A percentile compares a stretch with the other conserved stretches of the same genome.
Conservation (phyloP, 306 rosid genomes). For the Vigna angularis region DNA sequence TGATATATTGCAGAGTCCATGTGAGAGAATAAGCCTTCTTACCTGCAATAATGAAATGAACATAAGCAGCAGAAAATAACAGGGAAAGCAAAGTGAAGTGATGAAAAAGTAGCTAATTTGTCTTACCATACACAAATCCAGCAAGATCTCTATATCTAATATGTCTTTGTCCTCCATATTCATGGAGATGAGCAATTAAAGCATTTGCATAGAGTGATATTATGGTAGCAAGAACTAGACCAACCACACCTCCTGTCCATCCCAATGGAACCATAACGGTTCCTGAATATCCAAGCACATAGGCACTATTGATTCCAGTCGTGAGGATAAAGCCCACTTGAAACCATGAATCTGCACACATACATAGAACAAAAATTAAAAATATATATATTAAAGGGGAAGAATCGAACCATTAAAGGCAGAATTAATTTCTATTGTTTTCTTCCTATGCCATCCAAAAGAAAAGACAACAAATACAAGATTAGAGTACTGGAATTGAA, state of each 20-base stretch:
- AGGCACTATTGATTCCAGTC: constrained; percentile 96
- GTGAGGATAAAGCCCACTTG: constrained; percentile 89
- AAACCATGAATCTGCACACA: constrained; percentile 84
- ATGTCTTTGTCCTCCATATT: constrained; percentile 85
- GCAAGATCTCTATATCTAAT: constrained; percentile 98
- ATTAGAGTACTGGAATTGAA: background rate
- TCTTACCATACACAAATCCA: constrained; percentile 76
- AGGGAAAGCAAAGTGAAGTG: background rate
- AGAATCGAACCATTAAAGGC: background rate
- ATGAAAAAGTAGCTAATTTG: background rate
- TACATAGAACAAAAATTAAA: background rate
- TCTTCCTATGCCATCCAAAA: no score
- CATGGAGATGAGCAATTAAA: constrained; percentile 85
- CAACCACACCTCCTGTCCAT: constrained; percentile 76
- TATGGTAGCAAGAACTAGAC: constrained; percentile 67
- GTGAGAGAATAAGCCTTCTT: constrained; percentile 76
- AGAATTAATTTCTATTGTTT: background rate
- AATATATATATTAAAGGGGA: background rate
- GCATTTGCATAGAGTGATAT: constrained; percentile 82
- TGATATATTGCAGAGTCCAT: constrained; percentile 85
- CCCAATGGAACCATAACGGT: constrained; percentile 90
- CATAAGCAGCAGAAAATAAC: background rate
- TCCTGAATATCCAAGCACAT: constrained; percentile 90
- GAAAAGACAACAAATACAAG: no score
- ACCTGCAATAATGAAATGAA: constrained; percentile 60